Percentiles rank a stretch among this genome's conserved stretches.
These are phyloP conservation scores for Cercospora sp. DNA, from an alignment of 2,329 filamentous ascomycete species.

Conservation along the genomic window DNA sequence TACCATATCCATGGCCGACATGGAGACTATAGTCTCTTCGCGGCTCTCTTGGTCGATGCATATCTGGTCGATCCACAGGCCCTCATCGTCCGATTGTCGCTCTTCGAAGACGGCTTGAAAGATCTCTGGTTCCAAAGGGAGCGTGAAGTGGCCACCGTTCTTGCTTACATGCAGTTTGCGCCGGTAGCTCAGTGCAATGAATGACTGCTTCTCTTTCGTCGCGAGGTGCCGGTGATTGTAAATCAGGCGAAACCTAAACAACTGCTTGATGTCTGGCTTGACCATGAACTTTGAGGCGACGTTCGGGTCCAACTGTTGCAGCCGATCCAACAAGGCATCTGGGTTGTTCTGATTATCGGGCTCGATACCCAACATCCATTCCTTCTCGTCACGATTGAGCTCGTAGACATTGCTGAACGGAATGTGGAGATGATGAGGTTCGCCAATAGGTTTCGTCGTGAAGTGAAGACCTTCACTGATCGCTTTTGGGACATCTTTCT, in stretches of 20 bases:
- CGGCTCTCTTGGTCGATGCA: slow-evolving; percentile 47
- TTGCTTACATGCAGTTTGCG: slow-evolving; percentile 38
- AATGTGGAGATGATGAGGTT: slow-evolving; percentile 27
- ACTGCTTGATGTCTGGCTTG: slow-evolving; percentile 36
- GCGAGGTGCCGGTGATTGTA: slow-evolving; percentile 37
- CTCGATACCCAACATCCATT: slow-evolving; percentile 31
- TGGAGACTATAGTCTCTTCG: slow-evolving; percentile 42
- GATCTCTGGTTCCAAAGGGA: slow-evolving; percentile 43
- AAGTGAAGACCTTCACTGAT: slow-evolving; percentile 24
- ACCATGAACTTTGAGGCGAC: slow-evolving; percentile 36
- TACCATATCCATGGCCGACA: slow-evolving; percentile 46
- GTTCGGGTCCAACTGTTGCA: slow-evolving; percentile 27
- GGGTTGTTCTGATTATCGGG: slow-evolving; percentile 33
- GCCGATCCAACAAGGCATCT: slow-evolving; percentile 28
- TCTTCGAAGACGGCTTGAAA: slow-evolving; percentile 46
- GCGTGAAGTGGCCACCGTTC: slow-evolving; percentile 40
- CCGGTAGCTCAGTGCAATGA: slow-evolving; percentile 49
- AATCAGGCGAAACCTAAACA: slow-evolving; percentile 43
- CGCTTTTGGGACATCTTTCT: not conserved
- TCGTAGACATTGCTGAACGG: slow-evolving; percentile 33
- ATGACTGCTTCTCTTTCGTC: slow-evolving; percentile 40
- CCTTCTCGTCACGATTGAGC: slow-evolving; percentile 31
- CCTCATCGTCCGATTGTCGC: slow-evolving; percentile 40
- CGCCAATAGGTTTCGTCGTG: slow-evolving; percentile 28
- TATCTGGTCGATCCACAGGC: slow-evolving; percentile 50